phyloP scores from a whole-genome alignment of 23 red algal species.

The Gracilaria domingensis region DNA sequence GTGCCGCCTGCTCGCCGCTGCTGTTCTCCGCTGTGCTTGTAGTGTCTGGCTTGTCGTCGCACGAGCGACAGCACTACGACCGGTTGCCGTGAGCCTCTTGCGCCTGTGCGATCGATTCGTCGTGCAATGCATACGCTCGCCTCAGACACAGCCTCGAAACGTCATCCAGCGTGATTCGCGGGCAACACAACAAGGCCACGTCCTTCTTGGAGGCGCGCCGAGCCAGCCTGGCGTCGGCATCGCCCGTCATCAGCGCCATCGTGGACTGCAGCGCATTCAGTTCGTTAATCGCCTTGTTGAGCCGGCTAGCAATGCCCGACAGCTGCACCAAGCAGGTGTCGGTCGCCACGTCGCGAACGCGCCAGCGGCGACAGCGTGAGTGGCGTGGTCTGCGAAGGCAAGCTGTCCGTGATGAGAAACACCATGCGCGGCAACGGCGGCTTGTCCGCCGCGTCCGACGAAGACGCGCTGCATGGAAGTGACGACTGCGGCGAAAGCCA shows the following conservation, averaged over 20 bases:
- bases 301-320: background rate
- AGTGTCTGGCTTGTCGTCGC: too few relatives aligned
- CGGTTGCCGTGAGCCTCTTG: background rate
- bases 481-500: background rate
- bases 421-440: background rate
- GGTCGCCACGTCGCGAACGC: background rate
- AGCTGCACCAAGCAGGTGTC: background rate
- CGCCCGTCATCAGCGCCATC: slow-evolving; percentile 20
- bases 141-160: slow-evolving; percentile 16
- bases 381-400: slow-evolving; percentile 2
- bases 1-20: too few relatives aligned
- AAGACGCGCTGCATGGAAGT: background rate
- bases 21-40: too few relatives aligned
- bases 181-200: background rate
- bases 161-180: slow-evolving; percentile 53
- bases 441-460: background rate
- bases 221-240: slow-evolving; percentile 19
- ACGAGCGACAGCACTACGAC: background rate
- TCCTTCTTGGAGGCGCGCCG: background rate
- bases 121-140: slow-evolving; percentile 24
- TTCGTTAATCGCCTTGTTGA: background rate
- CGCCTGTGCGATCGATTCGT: slow-evolving; percentile 7
- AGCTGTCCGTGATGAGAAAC: background rate
- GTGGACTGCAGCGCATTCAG: slow-evolving; percentile 24
- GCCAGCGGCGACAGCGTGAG: background rate